These are phyloP conservation scores for Phytophthora cajani DNA, from an alignment of 352 stramenopile genomes.

Conservation along the genomic window DNA sequence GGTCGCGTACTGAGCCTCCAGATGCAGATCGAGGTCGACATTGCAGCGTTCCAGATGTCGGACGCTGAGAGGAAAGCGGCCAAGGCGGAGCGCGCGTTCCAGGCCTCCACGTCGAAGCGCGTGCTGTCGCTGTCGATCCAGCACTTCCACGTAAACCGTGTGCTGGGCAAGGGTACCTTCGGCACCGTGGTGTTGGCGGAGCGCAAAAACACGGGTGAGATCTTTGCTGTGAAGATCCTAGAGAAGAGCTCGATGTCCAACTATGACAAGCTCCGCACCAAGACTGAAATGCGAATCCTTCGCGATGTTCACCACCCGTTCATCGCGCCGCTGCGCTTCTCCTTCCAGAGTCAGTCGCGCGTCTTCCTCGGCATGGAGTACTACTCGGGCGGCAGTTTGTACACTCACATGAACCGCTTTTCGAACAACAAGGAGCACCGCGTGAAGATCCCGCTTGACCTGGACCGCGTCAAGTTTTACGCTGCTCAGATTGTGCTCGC, in stretches of 20 bases:
- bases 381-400: slow-evolving; percentile 85
- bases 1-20: slow-evolving; percentile 79
- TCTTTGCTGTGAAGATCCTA: slow-evolving; percentile 94
- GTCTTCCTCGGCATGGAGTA: slow-evolving; percentile 90
- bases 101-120: slow-evolving; percentile 80
- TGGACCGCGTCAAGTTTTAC: slow-evolving; percentile 90
- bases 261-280: slow-evolving; percentile 93
- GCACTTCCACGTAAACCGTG: slow-evolving; percentile 95
- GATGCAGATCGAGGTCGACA: slow-evolving; percentile 88
- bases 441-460: slow-evolving; percentile 85
- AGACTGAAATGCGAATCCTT: slow-evolving; percentile 92
- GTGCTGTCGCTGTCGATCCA: slow-evolving; percentile 90
- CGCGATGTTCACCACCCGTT: slow-evolving; percentile 93
- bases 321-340: slow-evolving; percentile 90
- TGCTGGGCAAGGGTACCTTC: slow-evolving; percentile 95
- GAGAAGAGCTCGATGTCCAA: slow-evolving; percentile 92
- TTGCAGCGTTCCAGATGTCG: slow-evolving; percentile 79
- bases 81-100: slow-evolving; percentile 70
- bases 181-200: slow-evolving; percentile 91
- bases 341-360: slow-evolving; percentile 83
- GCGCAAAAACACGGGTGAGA: slow-evolving; percentile 84
- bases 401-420: slow-evolving; percentile 94
- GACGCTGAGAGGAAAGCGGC: slow-evolving; percentile 74
- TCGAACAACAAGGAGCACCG: slow-evolving; percentile 90
- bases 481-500: slow-evolving; percentile 92